phyloP scores from a whole-genome alignment of 805 yeast genomes.

The Maudiozyma turicensis region DNA sequence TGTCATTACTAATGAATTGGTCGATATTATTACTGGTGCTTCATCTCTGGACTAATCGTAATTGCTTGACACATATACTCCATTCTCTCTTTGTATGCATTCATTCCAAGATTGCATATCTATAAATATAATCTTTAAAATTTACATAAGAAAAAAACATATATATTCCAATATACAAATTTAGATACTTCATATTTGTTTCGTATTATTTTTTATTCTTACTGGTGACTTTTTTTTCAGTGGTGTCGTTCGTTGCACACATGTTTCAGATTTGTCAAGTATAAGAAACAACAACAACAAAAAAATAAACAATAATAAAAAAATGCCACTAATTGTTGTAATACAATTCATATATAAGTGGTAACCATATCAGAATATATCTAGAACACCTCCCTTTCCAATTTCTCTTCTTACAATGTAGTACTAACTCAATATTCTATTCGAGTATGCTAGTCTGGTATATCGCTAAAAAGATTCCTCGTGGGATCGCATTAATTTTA shows the following conservation, averaged over 20 bases:
- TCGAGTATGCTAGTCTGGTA: neutral
- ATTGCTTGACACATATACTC: neutral
- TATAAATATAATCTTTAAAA: too few species aligned
- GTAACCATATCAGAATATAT: neutral
- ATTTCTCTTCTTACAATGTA: neutral
- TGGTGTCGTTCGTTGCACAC: too few species aligned
- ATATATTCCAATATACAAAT: neutral
- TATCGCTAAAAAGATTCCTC: constrained; percentile 29
- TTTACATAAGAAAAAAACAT: too few species aligned
- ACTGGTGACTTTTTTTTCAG: too few species aligned
- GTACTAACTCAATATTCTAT: neutral
- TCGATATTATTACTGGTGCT: constrained; percentile 99
- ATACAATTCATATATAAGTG: too few species aligned
- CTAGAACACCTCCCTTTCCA: neutral
- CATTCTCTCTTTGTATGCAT: neutral
- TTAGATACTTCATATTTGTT: neutral
- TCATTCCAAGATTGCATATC: neutral
- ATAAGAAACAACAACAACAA: too few species aligned
- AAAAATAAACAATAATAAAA: too few species aligned
- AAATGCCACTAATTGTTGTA: too few species aligned
- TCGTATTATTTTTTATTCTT: too few species aligned
- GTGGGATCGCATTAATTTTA: constrained; percentile 32
- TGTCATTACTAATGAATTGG: constrained; percentile 91
- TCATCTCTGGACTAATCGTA: constrained; percentile 76
- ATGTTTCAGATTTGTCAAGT: too few species aligned